Evolutionary conservation across 2,329 filamentous ascomycete genomes (phyloP).

Genomic region (Xylogone sp.): DNA sequence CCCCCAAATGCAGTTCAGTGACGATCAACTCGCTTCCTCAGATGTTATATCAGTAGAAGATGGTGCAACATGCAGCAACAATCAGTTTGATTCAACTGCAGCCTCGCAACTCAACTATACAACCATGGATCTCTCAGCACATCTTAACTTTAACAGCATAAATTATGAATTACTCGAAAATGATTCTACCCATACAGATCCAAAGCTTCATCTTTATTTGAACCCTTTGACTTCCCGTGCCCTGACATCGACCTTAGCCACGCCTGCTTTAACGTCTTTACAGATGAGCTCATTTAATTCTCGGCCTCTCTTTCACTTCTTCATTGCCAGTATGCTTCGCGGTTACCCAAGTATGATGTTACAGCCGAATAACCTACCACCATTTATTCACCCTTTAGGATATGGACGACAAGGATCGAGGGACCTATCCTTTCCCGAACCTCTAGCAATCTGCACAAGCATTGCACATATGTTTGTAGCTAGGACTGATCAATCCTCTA

Average conservation of each 20-base stretch:
- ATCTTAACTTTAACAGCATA: too few relatives aligned
- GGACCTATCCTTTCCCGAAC: constrained; percentile 1
- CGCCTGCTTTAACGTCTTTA: not conserved
- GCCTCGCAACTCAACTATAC: too few relatives aligned
- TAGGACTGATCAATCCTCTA: constrained; percentile 11
- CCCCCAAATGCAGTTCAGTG: too few relatives aligned
- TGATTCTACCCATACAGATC: too few relatives aligned
- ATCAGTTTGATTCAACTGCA: too few relatives aligned
- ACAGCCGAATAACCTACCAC: constrained; percentile 19
- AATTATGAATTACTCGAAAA: too few relatives aligned
- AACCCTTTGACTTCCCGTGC: too few relatives aligned
- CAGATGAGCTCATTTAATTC: not conserved
- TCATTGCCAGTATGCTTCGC: constrained; percentile 5
- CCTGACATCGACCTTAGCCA: not conserved
- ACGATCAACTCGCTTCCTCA: too few relatives aligned
- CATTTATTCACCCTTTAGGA: constrained; percentile 14
- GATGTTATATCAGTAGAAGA: too few relatives aligned
- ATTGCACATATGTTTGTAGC: constrained; percentile 21
- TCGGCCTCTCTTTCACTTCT: not conserved
- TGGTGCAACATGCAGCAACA: too few relatives aligned
- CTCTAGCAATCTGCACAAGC: constrained; percentile 18
- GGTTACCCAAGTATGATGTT: constrained; percentile 20
- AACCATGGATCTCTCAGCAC: too few relatives aligned
- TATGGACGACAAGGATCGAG: constrained; percentile 1
- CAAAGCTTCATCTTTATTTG: too few relatives aligned